Evolutionary conservation across 352 stramenopile species (phyloP).

Genomic region (Phytophthora macrochlamydospora): DNA sequence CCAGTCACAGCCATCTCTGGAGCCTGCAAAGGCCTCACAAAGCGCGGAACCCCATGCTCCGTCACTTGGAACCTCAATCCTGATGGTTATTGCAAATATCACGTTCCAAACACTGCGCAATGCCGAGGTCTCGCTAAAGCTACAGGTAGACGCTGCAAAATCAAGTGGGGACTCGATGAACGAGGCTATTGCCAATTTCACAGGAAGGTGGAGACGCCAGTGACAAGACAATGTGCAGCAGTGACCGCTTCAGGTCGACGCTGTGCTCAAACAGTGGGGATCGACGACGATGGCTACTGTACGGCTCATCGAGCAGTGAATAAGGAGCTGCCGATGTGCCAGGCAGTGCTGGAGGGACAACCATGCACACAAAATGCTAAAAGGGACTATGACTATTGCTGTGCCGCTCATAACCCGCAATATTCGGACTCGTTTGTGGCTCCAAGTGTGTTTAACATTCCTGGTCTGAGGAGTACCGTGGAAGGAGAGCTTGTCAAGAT

Average conservation of each 20-base stretch:
- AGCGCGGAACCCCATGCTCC: constrained; percentile 24
- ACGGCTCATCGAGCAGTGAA: constrained; percentile 21
- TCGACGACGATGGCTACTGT: constrained; percentile 35
- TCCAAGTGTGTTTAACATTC: constrained; percentile 39
- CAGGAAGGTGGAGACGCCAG: constrained; percentile 7
- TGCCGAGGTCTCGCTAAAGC: constrained; percentile 34
- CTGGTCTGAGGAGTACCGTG: constrained; percentile 25
- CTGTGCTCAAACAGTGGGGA: constrained; percentile 31
- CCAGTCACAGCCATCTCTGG: neutral
- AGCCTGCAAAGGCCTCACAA: constrained; percentile 26
- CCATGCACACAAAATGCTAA: constrained; percentile 36
- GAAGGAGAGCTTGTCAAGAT: constrained; percentile 29
- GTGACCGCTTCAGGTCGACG: constrained; percentile 1
- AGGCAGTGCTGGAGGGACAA: constrained; percentile 12
- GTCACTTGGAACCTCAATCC: constrained; percentile 29
- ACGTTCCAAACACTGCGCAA: constrained; percentile 20
- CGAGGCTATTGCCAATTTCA: constrained; percentile 40
- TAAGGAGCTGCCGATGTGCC: constrained; percentile 18
- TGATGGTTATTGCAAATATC: constrained; percentile 40
- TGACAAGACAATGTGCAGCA: constrained; percentile 8
- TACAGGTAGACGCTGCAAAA: constrained; percentile 33
- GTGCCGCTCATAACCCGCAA: constrained; percentile 38
- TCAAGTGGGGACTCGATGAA: constrained; percentile 33
- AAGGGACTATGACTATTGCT: constrained; percentile 39
- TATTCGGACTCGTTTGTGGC: constrained; percentile 25